Evolutionary conservation across 768 basidiomycete species (phyloP), one percentile per base, ranked within the genome.

Genomic region (Trametes punicea): DNA sequence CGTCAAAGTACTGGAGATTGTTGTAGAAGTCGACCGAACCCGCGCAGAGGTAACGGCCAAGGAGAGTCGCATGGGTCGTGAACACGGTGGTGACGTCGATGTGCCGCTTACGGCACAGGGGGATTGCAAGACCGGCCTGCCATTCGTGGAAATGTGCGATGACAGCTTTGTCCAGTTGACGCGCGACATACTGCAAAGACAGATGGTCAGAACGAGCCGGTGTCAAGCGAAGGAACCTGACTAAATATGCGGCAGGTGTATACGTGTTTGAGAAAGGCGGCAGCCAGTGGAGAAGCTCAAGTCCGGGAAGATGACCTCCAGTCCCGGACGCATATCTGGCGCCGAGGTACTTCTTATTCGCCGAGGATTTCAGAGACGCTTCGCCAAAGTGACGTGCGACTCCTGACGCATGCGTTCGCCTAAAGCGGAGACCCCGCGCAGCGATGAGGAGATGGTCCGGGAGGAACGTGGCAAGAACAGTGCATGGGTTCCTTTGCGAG

Each of bases 21-120:
- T 98, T 99, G 81, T 99, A 99, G 66, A 99, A 99, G 65, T 99
- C 97, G 67, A 98, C 97, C 42, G 86, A 90, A 57, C 97, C 97
- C 1, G 97, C 97, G 65, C 97, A 99, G 62, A 99, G 88, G 72
- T 99, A 99, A 47, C 97, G 92, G 16, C 97, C 97, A 55, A 99
- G 90, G 33, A 99, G 86, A 8, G 97, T 99, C 9, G 97, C 97
- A 70, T 98, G 96, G 29, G 96, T 98, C 18, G 96, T 98, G 74
- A 98, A 98, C 65, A 98, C 89, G 69, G 97, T 98, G 40, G 96
- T 98, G 62, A 99, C 88, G 73, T 99, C 97, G 68, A 99, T 88
- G 69, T 97, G 95, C 49, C 97, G 82, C 74, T 97, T 98, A 62
- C 97, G 81, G 73, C 93, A 96, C 13, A 98, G 81, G 7, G 93